phyloP scores from a whole-genome alignment of 2,329 filamentous ascomycete species.

The Pseudogymnoascus sp. region DNA sequence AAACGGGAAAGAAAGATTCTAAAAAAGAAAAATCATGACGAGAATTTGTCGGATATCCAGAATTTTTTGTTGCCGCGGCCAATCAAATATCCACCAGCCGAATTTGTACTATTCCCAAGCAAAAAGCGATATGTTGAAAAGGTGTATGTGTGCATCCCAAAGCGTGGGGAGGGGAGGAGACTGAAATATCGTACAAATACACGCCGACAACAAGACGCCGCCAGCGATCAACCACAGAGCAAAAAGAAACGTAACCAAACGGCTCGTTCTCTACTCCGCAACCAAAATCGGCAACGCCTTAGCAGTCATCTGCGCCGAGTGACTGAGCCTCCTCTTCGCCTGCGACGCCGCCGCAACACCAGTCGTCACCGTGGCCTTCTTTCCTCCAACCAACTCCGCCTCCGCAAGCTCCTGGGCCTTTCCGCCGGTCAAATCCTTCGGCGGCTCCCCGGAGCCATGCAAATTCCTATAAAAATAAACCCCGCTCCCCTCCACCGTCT shows the following conservation, averaged over 20 bases:
- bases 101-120: no score
- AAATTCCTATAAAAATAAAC: slow-evolving; percentile 27
- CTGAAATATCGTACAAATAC: neutral
- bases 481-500: slow-evolving; percentile 25
- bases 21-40: neutral
- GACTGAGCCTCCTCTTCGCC: neutral
- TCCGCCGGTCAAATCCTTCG: neutral
- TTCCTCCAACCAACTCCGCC: neutral
- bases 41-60: neutral
- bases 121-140: neutral
- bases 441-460: slow-evolving; percentile 3
- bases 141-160: neutral
- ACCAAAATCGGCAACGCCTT: neutral
- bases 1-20: neutral
- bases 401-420: neutral
- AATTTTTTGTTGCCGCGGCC: no score
- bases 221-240: neutral
- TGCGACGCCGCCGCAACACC: neutral
- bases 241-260: neutral
- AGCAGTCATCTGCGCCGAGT: slow-evolving; percentile 8
- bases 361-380: neutral
- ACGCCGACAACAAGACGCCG: neutral
- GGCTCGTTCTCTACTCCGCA: neutral
- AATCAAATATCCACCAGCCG: no score
- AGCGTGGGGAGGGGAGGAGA: neutral